phyloP scores from a whole-genome alignment of 1,139 yeast species.

The Pichiaceae sp. region DNA sequence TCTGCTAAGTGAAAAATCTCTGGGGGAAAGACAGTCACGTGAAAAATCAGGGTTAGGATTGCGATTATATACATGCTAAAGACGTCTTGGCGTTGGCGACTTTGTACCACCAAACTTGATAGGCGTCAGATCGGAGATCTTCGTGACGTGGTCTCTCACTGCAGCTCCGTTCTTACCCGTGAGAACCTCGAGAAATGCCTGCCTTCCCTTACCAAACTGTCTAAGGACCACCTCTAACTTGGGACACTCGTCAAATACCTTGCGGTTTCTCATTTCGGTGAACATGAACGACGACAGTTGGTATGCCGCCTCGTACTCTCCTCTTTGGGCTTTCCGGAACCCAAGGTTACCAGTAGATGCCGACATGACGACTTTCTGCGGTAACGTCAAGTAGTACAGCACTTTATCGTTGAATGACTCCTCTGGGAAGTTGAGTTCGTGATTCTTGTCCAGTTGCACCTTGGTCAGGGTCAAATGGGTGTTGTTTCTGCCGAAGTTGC shows the following conservation, averaged over 20 bases:
- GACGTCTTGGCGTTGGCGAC: constrained; percentile 76
- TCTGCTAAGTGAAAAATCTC: background rate
- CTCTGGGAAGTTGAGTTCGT: constrained; percentile 45
- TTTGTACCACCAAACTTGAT: constrained; percentile 91
- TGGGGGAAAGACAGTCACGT: background rate
- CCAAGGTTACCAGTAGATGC: constrained; percentile 70
- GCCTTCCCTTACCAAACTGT: constrained; percentile 85
- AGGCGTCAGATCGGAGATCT: constrained; percentile 70
- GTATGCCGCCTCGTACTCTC: constrained; percentile 92
- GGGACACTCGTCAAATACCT: constrained; percentile 19
- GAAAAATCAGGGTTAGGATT: background rate
- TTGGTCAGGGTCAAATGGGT: constrained; percentile 72
- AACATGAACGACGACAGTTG: constrained; percentile 75
- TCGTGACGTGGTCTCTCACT: constrained; percentile 54
- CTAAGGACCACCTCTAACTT: constrained; percentile 67
- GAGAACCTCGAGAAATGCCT: constrained; percentile 76
- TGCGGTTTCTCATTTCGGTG: constrained; percentile 38
- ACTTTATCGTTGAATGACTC: constrained; percentile 67
- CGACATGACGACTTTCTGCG: constrained; percentile 63
- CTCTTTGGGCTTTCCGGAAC: constrained; percentile 70
- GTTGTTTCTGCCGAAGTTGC: constrained; percentile 73
- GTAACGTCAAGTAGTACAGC: constrained; percentile 69
- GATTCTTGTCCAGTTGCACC: constrained; percentile 57
- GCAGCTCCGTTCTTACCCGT: constrained; percentile 81
- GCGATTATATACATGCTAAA: constrained; percentile 27